Evolutionary conservation across 495 filamentous ascomycete species (phyloP), one percentile per base, ranked within the genome.

Genomic region (Aspergillus haitiensis): DNA sequence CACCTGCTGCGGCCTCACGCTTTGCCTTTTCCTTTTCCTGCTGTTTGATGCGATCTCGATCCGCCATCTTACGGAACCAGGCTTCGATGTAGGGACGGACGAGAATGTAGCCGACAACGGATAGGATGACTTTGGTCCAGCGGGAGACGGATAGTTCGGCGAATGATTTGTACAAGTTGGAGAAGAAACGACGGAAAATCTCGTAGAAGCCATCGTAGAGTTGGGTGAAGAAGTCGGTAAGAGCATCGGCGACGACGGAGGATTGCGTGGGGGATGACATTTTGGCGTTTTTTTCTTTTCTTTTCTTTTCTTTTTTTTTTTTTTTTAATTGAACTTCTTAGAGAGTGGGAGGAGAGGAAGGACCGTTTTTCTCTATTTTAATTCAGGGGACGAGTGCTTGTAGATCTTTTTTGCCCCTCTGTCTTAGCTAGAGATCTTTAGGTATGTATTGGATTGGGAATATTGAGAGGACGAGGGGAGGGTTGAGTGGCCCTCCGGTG

Each of bases 21-120:
- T 69, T 65, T 9, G 75, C 79, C 27, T 72, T 68, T 55, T 80
- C 71, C 73, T 78, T 78, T 64, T 75, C 78, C 61, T 74, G 77
- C 55, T 81, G 75, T 67, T 79, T 81, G 10, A 78, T 77, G 33
- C 74, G 77, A 45, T 84, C 82, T 40, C 80, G 81, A 35, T 86
- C 84, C 9, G 83, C 77, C 65, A 82, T 78, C 55, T 81, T 76
- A 12, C 78, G 71, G 60, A 80, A 80, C 50, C 72, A 79, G 61
- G 64, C 76, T 69, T 67, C 83, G 54, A 91, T 75, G 66, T 86
- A 88, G 0, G 87, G 86, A 5, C 88, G 81, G n/a, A 91, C 59
- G 13, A 91, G 71, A 58, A 84, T 44, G 73, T 90, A 90, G 66
- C 74, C 76, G 49, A 86, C 74, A 12, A 86, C 82, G 50, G 87